A percentile compares a stretch with the other conserved stretches of the same genome.
Conservation (phyloP, 2,329 filamentous ascomycete species). For the Fusarium piperis region DNA sequence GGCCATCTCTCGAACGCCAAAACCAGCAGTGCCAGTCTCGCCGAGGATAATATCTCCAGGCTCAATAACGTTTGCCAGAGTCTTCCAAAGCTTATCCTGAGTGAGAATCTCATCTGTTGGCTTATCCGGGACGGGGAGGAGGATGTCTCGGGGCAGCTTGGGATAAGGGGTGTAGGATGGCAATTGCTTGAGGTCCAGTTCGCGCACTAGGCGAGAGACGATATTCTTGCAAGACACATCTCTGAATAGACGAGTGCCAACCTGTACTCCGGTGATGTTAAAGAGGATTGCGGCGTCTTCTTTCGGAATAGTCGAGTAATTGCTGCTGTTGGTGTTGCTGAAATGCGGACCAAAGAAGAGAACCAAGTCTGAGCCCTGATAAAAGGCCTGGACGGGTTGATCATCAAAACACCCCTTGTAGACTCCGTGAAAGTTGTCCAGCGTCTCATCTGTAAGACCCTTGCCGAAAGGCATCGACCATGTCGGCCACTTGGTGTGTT, state of each 20-base stretch:
- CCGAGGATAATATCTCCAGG: constrained; percentile 65
- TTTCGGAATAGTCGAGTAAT: constrained; percentile 50
- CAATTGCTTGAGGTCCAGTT: not conserved
- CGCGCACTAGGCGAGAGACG: not conserved
- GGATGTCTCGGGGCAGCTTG: not conserved
- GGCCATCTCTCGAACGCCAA: constrained; percentile 61
- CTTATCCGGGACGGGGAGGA: not conserved
- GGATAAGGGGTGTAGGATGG: not conserved
- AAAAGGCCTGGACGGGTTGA: constrained; percentile 46
- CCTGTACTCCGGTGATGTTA: not conserved
- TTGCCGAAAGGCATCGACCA: constrained; percentile 29
- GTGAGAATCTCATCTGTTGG: not conserved
- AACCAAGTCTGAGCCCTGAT: constrained; percentile 55
- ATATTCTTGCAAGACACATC: not conserved
- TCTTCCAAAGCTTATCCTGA: not conserved
- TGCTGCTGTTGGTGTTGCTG: constrained; percentile 57
- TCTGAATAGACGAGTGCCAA: not conserved
- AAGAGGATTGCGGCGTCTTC: constrained; percentile 51
- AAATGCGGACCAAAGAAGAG: constrained; percentile 58
- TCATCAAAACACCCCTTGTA: not conserved
- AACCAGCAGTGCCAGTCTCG: constrained; percentile 67
- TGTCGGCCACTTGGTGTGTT: constrained; percentile 57
- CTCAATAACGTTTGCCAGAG: constrained; percentile 56
- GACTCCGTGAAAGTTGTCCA: not conserved
- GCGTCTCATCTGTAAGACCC: not conserved